A percentile compares a stretch with the other conserved stretches of the same genome.
Evolutionary conservation across 129 eudicot species (phyloP).

Genomic region (Lonicera japonica): DNA sequence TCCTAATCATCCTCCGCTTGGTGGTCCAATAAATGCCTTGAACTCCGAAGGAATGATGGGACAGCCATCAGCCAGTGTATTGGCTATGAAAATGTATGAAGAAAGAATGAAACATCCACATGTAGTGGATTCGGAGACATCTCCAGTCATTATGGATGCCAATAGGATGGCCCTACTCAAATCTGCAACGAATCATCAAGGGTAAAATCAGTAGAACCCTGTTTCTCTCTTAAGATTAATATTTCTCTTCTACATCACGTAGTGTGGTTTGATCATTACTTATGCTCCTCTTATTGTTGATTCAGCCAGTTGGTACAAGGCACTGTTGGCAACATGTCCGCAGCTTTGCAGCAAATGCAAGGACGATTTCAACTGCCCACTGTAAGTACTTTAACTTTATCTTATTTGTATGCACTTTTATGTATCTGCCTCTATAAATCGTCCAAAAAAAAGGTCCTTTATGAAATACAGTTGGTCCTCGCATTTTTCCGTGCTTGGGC

Average conservation of each 20-base stretch:
- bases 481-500: neutral
- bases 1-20: slow-evolving; percentile 84
- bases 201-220: slow-evolving; percentile 39
- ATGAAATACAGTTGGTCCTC: neutral
- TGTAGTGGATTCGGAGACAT: slow-evolving; percentile 45
- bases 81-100: slow-evolving; percentile 78
- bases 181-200: slow-evolving; percentile 82
- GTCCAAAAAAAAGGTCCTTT: too few species aligned
- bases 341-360: slow-evolving; percentile 88
- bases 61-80: slow-evolving; percentile 74
- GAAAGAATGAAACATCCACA: slow-evolving; percentile 69
- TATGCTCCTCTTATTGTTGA: slow-evolving; percentile 21
- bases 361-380: slow-evolving; percentile 64
- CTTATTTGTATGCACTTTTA: neutral
- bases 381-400: slow-evolving; percentile 34
- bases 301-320: slow-evolving; percentile 93
- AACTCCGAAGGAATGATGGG: slow-evolving; percentile 75
- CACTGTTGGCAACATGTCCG: slow-evolving; percentile 62
- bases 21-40: slow-evolving; percentile 61
- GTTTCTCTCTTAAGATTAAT: too few species aligned
- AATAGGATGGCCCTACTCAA: slow-evolving; percentile 89
- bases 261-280: slow-evolving; percentile 11
- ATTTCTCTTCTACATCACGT: neutral
- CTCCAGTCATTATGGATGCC: slow-evolving; percentile 79
- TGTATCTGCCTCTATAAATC: too few species aligned